Percentiles rank a stretch among this genome's conserved stretches.
These are phyloP conservation scores for Diplodia corticola DNA, from an alignment of 2,329 filamentous ascomycete genomes.

Conservation along the genomic window DNA sequence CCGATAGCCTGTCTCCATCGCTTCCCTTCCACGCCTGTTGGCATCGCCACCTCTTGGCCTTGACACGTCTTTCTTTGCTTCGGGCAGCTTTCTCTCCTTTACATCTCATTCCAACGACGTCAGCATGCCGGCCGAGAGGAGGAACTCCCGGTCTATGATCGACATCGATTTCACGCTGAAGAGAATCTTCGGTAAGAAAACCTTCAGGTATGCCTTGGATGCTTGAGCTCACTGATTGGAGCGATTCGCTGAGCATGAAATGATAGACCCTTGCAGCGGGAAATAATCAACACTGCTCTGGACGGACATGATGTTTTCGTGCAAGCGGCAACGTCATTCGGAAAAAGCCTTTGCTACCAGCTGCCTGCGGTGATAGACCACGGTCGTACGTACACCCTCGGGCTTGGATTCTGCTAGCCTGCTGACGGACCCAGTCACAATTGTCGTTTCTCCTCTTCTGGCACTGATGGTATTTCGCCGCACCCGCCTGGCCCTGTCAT, in stretches of 20 bases:
- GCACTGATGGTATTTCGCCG: constrained; percentile 73
- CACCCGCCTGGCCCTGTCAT: too few species aligned
- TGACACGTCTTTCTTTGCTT: neutral
- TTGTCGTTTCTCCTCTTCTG: constrained; percentile 85
- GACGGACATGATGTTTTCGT: constrained; percentile 88
- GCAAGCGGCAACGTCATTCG: constrained; percentile 87
- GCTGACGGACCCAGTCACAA: constrained; percentile 63
- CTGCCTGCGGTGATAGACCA: constrained; percentile 83
- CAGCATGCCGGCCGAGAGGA: constrained; percentile 35
- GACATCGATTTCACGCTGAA: constrained; percentile 76
- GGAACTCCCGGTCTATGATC: constrained; percentile 30
- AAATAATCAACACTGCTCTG: constrained; percentile 81
- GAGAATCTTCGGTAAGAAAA: constrained; percentile 69
- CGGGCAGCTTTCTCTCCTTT: too few species aligned
- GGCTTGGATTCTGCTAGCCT: neutral
- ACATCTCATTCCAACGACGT: too few species aligned
- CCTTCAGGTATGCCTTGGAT: constrained; percentile 62
- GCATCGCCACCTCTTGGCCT: neutral
- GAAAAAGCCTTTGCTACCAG: constrained; percentile 92
- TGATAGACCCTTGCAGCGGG: constrained; percentile 74
- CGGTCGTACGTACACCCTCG: constrained; percentile 63
- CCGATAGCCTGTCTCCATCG: neutral
- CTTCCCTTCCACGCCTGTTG: neutral
- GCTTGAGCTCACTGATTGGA: neutral
- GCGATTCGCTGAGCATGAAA: neutral